Base-by-base conservation (phyloP, 345 rosid genomes). In the Eucalyptus caleyi region DNA sequence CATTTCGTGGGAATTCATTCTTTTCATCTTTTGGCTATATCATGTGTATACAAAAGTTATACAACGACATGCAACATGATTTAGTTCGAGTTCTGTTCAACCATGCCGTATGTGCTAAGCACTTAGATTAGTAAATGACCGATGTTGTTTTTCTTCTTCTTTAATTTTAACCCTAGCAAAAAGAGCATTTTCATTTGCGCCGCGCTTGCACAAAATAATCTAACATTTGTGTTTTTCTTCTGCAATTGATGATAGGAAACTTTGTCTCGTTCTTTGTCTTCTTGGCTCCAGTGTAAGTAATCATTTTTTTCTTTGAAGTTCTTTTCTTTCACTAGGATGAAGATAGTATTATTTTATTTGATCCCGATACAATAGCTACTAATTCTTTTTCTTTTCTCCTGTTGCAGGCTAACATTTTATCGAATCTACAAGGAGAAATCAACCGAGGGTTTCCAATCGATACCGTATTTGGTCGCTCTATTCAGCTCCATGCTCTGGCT, bases 401-500 rank as follows among this genome's bases (percentile, higher is more conserved):
- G 13, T 50, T 80, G 21, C 94, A 98, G 99, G 92, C 95, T 96
- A 50, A 98, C 99, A 16, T 98, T 98, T 91, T 92, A 91, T 44
- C 87, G 97, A 82, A 96, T 98, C 87, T 94, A 90, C 94, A 94
- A 87, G 90, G 96, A 93, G 56, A 96, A 94, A 92, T 93, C 99
- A 14, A 98, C 98, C 0, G 98, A 97, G 88, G 95, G 95, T 16
- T 98, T 96, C 91, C 95, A 95, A 89, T 95, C 97, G 9, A 32
- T 98, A 80, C 99, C 99, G 5, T 98, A 98, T 72, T 92, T 96
- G 88, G 97, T 95, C 34, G 97, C 99, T 60, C 88, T 98, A 54
- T 96, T 96, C 94, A 96, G 99, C 92, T 96, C 96, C 67, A 96
- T 95, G 99, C 93, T 98, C 4, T 98, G 99, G 99, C 94, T 97